Evolutionary conservation across 2,329 filamentous ascomycete genomes (phyloP).

Genomic region (Botrytis medusae): DNA sequence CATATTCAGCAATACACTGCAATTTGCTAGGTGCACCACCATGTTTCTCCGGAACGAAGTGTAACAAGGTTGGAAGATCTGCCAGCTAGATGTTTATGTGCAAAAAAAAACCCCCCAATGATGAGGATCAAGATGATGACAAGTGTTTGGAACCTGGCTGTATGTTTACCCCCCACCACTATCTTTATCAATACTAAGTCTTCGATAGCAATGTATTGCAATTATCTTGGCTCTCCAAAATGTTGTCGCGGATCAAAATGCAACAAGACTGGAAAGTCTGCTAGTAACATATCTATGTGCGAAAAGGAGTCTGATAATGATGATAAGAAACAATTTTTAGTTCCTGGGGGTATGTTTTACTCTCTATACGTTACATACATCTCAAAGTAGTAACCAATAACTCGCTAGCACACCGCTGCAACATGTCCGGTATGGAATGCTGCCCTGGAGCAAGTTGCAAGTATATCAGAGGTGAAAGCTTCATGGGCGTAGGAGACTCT

Average conservation of each 20-base stretch:
- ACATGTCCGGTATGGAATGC: background rate
- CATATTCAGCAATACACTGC: background rate
- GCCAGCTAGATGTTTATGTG: background rate
- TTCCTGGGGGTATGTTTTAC: background rate
- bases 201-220: background rate
- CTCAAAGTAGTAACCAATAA: background rate
- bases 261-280: background rate
- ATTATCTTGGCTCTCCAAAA: background rate
- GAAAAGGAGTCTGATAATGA: background rate
- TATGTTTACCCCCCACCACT: background rate
- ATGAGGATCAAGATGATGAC: background rate
- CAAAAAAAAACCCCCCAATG: background rate
- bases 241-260: constrained; percentile 2
- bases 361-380: no score
- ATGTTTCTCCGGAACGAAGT: background rate
- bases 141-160: background rate
- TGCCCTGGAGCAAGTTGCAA: constrained; percentile 1
- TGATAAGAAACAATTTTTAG: background rate
- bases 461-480: background rate
- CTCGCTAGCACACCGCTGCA: background rate
- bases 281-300: background rate
- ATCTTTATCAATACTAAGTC: background rate
- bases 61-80: background rate
- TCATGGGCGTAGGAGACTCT: background rate
- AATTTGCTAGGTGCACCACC: background rate